Evolutionary conservation across 208 protist species (phyloP).

Genomic region (Leishmania tropica): DNA sequence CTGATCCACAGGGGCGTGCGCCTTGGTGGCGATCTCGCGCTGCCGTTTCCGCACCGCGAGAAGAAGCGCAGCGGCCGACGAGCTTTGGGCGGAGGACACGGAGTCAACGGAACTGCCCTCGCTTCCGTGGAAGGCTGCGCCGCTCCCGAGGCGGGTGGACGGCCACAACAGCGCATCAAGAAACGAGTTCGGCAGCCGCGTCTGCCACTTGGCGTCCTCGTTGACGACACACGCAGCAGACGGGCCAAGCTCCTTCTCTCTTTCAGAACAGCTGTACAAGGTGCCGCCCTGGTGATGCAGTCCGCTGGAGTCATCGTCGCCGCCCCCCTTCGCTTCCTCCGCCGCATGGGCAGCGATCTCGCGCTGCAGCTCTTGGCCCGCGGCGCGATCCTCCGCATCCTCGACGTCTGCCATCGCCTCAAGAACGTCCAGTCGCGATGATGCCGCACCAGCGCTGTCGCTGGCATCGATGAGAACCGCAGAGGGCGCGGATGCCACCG

Average conservation of each 20-base stretch:
- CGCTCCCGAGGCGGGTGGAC: not conserved
- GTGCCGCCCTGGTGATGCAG: not conserved
- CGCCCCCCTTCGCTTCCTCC: slow-evolving; percentile 49
- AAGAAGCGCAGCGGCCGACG: not conserved
- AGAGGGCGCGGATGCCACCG: slow-evolving; percentile 26
- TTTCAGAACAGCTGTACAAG: not conserved
- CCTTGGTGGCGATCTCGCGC: slow-evolving; percentile 45
- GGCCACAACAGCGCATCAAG: slow-evolving; percentile 11
- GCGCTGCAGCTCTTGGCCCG: slow-evolving; percentile 57
- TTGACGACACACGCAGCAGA: not conserved
- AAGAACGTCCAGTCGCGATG: slow-evolving; percentile 41
- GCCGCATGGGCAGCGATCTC: slow-evolving; percentile 59
- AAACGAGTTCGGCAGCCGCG: slow-evolving; percentile 1
- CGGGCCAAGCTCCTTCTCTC: not conserved
- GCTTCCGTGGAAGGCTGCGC: not conserved
- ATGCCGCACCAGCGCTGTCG: not conserved
- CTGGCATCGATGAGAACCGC: not conserved
- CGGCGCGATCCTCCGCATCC: slow-evolving; percentile 79
- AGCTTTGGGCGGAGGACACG: not conserved
- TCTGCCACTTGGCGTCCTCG: not conserved
- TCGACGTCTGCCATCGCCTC: slow-evolving; percentile 69
- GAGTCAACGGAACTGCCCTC: not conserved
- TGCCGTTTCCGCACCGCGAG: slow-evolving; percentile 48
- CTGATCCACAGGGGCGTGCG: slow-evolving; percentile 51
- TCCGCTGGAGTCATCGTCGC: slow-evolving; percentile 30